These are phyloP conservation scores for Corymbia maculata DNA, from an alignment of 345 rosid species.

Conservation along the genomic window DNA sequence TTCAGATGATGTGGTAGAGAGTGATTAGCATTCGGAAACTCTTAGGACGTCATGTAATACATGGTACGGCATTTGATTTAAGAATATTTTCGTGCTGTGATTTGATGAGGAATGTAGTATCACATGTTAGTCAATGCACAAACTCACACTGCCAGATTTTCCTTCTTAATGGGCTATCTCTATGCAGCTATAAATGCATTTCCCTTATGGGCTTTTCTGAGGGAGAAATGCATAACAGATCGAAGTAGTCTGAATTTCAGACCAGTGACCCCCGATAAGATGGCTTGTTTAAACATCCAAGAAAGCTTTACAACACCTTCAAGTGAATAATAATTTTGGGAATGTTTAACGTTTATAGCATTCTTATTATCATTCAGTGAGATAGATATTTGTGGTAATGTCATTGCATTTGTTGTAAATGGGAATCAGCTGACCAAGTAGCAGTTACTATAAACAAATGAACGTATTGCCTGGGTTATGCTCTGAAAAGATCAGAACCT, in stretches of 20 bases:
- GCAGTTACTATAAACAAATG: background rate
- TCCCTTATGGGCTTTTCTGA: background rate
- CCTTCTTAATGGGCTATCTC: background rate
- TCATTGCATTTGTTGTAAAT: background rate
- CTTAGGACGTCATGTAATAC: background rate
- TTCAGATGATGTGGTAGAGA: background rate
- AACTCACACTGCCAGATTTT: background rate
- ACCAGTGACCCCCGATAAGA: background rate
- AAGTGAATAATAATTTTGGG: background rate
- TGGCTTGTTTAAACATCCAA: background rate
- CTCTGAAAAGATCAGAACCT: background rate
- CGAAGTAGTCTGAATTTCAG: background rate
- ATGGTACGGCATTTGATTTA: background rate
- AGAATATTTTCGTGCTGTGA: background rate
- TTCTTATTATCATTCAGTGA: background rate
- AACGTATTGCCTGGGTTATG: background rate
- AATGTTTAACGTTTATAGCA: background rate
- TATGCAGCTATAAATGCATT: background rate
- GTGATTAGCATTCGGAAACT: background rate
- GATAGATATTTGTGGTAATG: background rate
- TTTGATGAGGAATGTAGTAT: background rate
- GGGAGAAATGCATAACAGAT: background rate
- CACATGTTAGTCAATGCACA: background rate
- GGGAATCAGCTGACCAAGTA: background rate
- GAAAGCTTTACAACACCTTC: background rate